Evolutionary conservation across 2,329 filamentous ascomycete species (phyloP).

Genomic region (Emergomyces pasteurianus): DNA sequence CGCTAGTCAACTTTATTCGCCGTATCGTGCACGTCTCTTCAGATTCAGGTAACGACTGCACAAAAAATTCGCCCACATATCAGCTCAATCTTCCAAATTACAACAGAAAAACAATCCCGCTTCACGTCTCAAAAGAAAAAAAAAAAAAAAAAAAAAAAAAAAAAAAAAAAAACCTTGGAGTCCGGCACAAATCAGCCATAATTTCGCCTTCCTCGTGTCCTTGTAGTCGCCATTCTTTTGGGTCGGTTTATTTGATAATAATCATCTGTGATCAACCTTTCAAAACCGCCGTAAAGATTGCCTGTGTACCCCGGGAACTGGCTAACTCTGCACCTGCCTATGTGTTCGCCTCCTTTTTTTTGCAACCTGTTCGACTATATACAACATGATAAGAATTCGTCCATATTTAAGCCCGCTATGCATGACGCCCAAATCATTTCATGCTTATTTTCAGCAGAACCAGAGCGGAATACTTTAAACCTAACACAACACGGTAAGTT

Average conservation of each 20-base stretch:
- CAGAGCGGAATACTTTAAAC: background rate
- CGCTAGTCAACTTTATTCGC: slow-evolving; percentile 31
- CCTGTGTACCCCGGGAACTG: background rate
- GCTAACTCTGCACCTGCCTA: background rate
- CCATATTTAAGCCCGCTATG: background rate
- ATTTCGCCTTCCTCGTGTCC: slow-evolving; percentile 1
- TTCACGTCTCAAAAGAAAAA: background rate
- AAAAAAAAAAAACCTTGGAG: background rate
- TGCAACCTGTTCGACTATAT: background rate
- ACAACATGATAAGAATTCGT: background rate
- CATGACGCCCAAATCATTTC: background rate
- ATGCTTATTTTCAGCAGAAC: background rate
- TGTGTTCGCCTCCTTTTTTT: background rate
- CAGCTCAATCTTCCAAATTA: slow-evolving; percentile 2
- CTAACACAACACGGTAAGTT: background rate
- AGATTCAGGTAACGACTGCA: slow-evolving; percentile 31
- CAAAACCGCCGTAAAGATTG: slow-evolving; percentile 1
- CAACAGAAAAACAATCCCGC: background rate
- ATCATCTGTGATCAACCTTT: slow-evolving; percentile 1
- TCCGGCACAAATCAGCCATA: background rate
- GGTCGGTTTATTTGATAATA: background rate
- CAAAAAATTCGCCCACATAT: slow-evolving; percentile 22
- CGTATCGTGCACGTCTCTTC: slow-evolving; percentile 23
- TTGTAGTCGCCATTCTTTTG: slow-evolving; percentile 10
- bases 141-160: background rate